Evolutionary conservation across 352 stramenopile species (phyloP), one percentile per base, ranked within the genome.

Genomic region (Pythium insidiosum): DNA sequence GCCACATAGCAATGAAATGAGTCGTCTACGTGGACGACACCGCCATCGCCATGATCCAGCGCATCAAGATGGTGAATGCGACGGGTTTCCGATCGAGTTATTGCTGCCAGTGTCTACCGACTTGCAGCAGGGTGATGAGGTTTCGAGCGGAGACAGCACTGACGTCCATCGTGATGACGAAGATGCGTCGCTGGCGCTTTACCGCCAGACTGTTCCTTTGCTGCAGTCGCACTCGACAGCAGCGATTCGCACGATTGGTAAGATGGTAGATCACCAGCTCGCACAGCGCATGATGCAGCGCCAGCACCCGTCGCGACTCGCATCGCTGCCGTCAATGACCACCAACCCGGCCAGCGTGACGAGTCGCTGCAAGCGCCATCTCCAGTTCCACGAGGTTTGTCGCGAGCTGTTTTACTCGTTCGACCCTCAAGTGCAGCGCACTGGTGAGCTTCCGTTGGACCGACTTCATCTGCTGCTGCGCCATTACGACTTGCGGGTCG

Each of bases 161-260:
- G 10, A n/a, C 19, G 33, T 37, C 29, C 31, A 58, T 4, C 25
- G 34, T 36, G 38, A 58, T 7, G 33, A 38, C 13, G 21, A 30
- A 5, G 34, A 29, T 15, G 16, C 6, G 7, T 21, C 22, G 2
- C 39, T 79, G 9, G 55, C 63, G 12, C 24, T 84, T 19, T 82
- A 84, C 42, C 60, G 55, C 20, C 74, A 88, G 28, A 57, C 72
- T 9, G 62, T 71, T 5, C 65, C 73, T 18, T 55, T 87, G 13
- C 53, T 89, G 13, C 67, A 84, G 18, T 56, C 68, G 11, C 56
- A 78, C n/a, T 87, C 73, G 23, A 82, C 52, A 21, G 68, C 77
- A 15, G 63, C 60, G 16, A 61, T 69, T 13, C 76, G 75, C 50
- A 89, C 72, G 1, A 52, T 84, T 3, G 63, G 66, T 25, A 66